Evolutionary conservation across 306 rosid genomes (phyloP), one percentile per base, ranked within the genome.

Genomic region (Cicer pinnatifidum): DNA sequence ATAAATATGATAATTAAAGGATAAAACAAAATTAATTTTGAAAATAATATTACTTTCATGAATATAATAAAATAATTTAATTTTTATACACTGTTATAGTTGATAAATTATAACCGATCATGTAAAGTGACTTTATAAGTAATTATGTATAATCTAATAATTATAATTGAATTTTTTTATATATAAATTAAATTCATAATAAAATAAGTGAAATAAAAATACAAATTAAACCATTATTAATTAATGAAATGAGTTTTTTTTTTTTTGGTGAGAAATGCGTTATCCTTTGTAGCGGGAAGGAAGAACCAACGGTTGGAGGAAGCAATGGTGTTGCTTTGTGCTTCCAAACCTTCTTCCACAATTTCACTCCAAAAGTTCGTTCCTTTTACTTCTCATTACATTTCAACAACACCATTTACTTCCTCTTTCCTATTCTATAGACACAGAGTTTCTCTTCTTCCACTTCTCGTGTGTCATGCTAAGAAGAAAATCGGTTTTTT

Each of bases 401-500:
- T 35, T 43, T 62, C 83, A 76, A 58, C 58, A 80, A 75, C 72
- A 60, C 1, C 84, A 10, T 16, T 73, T 28, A 35, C 73, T 51
- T 82, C 80, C 38, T 51, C 79, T 53, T 73, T 75, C 79, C 60
- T 47, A 39, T 58, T 57, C 63, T 67, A 35, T 61, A 35, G 53
- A 20, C 84, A 75, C 62, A 85, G 54, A 47, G 57, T 43, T 41
- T 64, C 57, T 51, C 47, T 53, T 56, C 11, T 62, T 65, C 83
- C 81, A n/a, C n/a, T 46, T 12, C n/a, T 47, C 51, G 52, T 73
- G 28, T 89, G 94, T 85, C 78, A 69, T 5, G 96, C 96, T 43
- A 91, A 94, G 95, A 94, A 89, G 84, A 94, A 89, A 76, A 73
- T 83, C 72, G 77, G 87, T 43, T 87, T 89, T 77, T 39, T 87